Evolutionary conservation across 192 early-diverging fungal genomes (phyloP).

Genomic region (Spizellomyces sp.): DNA sequence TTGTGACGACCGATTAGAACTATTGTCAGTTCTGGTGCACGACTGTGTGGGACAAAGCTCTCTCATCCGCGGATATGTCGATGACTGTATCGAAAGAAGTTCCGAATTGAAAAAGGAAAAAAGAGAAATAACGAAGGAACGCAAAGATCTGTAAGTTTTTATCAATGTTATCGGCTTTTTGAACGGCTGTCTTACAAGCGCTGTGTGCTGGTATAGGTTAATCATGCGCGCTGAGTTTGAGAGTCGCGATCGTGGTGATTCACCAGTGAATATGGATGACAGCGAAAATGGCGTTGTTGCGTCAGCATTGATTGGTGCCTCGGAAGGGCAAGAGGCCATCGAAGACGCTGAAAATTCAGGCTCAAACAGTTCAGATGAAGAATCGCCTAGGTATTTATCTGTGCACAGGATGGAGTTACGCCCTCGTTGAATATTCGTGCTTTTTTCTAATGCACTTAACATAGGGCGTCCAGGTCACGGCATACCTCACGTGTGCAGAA

Average conservation of each 20-base stretch:
- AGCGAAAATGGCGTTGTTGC: conserved; percentile 2
- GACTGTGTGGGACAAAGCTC: conserved; percentile 58
- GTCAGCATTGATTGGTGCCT: conserved; percentile 10
- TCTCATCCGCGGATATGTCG: conserved; percentile 66
- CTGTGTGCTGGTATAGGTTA: background rate
- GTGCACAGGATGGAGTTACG: background rate
- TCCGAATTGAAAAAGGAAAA: conserved; percentile 76
- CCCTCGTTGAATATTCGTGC: no score
- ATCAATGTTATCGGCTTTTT: background rate
- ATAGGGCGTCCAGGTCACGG: no score
- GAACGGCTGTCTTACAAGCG: no score
- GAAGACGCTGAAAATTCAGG: background rate
- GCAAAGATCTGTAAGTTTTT: conserved; percentile 61
- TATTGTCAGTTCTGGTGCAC: conserved; percentile 67
- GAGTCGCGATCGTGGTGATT: background rate
- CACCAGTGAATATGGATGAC: conserved; percentile 17
- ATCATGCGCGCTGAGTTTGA: conserved; percentile 21
- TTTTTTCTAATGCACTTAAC: no score
- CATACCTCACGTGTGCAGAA: conserved; percentile 19
- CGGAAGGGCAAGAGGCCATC: background rate
- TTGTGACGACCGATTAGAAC: conserved; percentile 44
- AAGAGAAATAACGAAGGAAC: conserved; percentile 68
- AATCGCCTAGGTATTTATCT: background rate
- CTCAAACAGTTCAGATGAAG: conserved; percentile 1
- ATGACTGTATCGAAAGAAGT: conserved; percentile 69